Evolutionary conservation across 176 grass and related monocot species (phyloP).

Genomic region (Zoysia japonica): DNA sequence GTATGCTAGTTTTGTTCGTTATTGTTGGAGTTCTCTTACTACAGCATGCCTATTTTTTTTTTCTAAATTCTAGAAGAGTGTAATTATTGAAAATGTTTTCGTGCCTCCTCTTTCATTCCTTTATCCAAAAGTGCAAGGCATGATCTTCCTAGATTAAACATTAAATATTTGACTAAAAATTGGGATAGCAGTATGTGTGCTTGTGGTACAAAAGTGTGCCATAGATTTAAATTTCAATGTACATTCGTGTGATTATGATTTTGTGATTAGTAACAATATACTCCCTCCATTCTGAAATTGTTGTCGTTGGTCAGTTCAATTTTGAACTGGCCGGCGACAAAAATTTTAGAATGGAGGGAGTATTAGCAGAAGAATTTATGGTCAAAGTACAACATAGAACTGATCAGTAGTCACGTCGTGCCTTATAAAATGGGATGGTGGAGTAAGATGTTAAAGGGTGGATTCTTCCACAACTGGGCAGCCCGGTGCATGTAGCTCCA

Average conservation of each 20-base stretch:
- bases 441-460: constrained; percentile 7
- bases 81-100: not conserved
- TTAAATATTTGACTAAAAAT: not conserved
- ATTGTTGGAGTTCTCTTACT: constrained; percentile 12
- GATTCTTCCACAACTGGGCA: not conserved
- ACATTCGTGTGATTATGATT: not conserved
- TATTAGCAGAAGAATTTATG: not conserved
- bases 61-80: constrained; percentile 16
- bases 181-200: not conserved
- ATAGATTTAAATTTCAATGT: not conserved
- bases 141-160: not conserved
- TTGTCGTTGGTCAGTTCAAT: no score
- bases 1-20: constrained; percentile 33
- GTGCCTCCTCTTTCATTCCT: not conserved
- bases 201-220: not conserved
- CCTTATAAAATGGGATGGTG: not conserved
- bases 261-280: not conserved
- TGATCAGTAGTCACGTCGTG: not conserved
- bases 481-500: no score
- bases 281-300: no score
- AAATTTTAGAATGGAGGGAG: no score
- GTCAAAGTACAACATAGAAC: not conserved
- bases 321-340: no score
- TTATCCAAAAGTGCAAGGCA: not conserved
- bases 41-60: not conserved